phyloP scores from a whole-genome alignment of 768 basidiomycete genomes.

The Serendipita sp. region DNA sequence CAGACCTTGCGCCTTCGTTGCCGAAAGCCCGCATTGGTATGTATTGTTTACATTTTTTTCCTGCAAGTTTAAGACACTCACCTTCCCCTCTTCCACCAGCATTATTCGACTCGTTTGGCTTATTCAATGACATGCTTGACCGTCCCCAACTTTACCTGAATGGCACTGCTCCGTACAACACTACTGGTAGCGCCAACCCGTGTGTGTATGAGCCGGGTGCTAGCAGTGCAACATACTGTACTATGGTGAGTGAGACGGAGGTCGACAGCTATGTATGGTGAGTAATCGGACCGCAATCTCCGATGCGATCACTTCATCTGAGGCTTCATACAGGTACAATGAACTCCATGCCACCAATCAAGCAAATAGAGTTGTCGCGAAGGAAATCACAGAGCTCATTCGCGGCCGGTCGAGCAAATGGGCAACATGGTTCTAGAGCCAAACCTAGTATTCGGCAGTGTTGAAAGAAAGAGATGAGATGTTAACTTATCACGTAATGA shows the following conservation, averaged over 20 bases:
- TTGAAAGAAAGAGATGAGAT: too few species aligned
- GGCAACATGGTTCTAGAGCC: constrained; percentile 8
- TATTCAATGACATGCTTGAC: constrained; percentile 45
- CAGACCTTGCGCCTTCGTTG: constrained; percentile 31
- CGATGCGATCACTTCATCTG: constrained; percentile 6
- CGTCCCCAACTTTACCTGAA: constrained; percentile 41
- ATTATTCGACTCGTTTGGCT: constrained; percentile 43
- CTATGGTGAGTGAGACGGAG: constrained; percentile 15
- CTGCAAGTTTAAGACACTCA: not conserved
- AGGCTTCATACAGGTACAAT: constrained; percentile 25
- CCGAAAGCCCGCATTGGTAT: constrained; percentile 43
- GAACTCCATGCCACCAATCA: constrained; percentile 50
- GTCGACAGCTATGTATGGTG: constrained; percentile 48
- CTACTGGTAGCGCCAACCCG: constrained; percentile 34
- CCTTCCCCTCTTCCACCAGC: not conserved
- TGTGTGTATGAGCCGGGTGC: constrained; percentile 31
- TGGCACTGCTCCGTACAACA: constrained; percentile 45
- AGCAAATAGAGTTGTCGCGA: constrained; percentile 36
- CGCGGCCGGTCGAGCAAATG: constrained; percentile 20
- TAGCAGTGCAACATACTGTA: constrained; percentile 12
- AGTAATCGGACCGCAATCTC: constrained; percentile 12
- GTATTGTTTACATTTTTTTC: too few species aligned
- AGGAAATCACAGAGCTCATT: constrained; percentile 34
- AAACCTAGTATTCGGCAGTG: too few species aligned
- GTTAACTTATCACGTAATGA: too few species aligned